These are phyloP conservation scores for Urochloa ruziziensis DNA, from an alignment of 176 grass and related monocot genomes.

Conservation along the genomic window DNA sequence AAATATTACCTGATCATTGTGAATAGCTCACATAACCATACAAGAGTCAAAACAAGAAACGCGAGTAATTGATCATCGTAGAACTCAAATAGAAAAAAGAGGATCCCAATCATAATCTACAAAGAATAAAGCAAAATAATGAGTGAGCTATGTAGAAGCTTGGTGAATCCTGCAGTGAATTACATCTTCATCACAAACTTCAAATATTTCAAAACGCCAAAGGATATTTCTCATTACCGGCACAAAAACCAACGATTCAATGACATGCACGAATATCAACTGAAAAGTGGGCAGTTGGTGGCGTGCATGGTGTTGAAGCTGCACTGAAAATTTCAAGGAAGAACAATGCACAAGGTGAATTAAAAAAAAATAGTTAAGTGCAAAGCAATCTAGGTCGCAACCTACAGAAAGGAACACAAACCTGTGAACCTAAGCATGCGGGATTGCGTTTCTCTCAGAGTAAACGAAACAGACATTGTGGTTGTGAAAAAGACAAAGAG, in stretches of 20 bases:
- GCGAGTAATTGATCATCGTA: conserved; percentile 97
- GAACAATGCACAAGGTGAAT: conserved; percentile 9
- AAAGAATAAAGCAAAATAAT: conserved; percentile 46
- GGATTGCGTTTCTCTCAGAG: conserved; percentile 94
- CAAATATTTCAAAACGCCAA: conserved; percentile 2
- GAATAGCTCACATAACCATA: conserved; percentile 98
- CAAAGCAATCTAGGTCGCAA: conserved; percentile 7
- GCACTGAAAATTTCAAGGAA: conserved; percentile 72
- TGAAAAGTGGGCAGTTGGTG: conserved; percentile 95
- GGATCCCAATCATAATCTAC: conserved; percentile 98
- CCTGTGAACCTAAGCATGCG: conserved; percentile 99
- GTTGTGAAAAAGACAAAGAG: conserved; percentile 99
- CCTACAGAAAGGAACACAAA: conserved; percentile 41
- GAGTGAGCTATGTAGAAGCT: conserved; percentile 4
- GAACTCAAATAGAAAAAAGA: conserved; percentile 99
- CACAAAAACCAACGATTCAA: conserved; percentile 98
- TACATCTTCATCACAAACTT: conserved; percentile 21
- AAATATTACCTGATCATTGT: conserved; percentile 92
- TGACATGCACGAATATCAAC: conserved; percentile 97
- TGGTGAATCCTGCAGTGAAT: neutral
- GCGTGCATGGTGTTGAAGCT: conserved; percentile 98
- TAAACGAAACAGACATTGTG: conserved; percentile 99
- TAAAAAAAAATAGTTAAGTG: neutral
- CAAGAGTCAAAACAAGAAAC: conserved; percentile 92
- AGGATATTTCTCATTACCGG: conserved; percentile 64